Evolutionary conservation across 2,329 filamentous ascomycete genomes (phyloP).

Genomic region (Alternaria triticimaculans): DNA sequence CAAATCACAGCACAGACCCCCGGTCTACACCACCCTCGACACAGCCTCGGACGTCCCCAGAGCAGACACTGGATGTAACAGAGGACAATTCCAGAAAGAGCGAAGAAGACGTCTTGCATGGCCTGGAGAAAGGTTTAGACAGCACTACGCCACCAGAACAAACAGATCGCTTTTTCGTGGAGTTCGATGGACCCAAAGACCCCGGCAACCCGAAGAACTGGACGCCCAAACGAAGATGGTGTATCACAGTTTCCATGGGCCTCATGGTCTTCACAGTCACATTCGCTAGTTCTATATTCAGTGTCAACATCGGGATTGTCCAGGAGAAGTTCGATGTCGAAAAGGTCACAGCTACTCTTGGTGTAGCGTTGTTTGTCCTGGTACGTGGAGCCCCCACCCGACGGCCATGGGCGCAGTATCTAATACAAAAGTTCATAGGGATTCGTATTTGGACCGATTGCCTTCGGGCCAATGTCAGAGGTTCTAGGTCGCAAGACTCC

Average conservation of each 20-base stretch:
- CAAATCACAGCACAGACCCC: background rate
- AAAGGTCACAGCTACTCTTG: conserved; percentile 55
- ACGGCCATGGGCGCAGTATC: background rate
- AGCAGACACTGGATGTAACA: background rate
- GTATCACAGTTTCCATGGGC: conserved; percentile 70
- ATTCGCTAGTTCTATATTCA: conserved; percentile 63
- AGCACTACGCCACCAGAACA: background rate
- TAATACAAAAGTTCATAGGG: conserved; percentile 44
- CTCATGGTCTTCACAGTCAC: conserved; percentile 50
- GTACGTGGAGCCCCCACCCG: conserved; percentile 18
- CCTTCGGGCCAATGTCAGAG: conserved; percentile 60
- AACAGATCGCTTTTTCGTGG: conserved; percentile 59
- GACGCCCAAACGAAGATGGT: conserved; percentile 69
- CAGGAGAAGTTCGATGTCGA: conserved; percentile 56
- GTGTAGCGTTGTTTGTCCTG: conserved; percentile 57
- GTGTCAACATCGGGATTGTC: conserved; percentile 64
- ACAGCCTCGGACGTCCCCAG: background rate
- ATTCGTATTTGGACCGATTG: conserved; percentile 56
- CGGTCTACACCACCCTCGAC: background rate
- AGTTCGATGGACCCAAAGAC: conserved; percentile 76
- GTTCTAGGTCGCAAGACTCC: conserved; percentile 53
- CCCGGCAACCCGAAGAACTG: conserved; percentile 75
- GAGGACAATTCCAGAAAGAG: conserved; percentile 7
- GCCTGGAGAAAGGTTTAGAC: conserved; percentile 14
- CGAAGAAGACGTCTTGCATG: conserved; percentile 6